Percentiles rank a stretch among this genome's conserved stretches.
These are phyloP conservation scores for Lophiotrema nucula DNA, from an alignment of 495 filamentous ascomycete genomes.

Conservation along the genomic window DNA sequence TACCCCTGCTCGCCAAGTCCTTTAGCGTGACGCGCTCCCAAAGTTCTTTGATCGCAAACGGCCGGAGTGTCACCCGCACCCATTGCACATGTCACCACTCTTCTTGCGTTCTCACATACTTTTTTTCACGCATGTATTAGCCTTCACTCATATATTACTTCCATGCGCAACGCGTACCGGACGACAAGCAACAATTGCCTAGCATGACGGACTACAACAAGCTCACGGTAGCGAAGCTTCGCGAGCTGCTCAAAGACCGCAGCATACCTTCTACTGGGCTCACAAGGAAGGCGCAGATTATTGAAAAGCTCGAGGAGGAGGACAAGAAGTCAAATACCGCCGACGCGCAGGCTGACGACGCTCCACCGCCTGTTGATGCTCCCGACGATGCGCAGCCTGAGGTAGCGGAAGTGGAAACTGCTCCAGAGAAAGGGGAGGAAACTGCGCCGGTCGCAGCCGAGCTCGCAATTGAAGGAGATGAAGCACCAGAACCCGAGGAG, in stretches of 20 bases:
- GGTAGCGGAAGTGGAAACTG: background rate
- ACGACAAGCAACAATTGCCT: too few relatives aligned
- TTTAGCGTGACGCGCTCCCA: too few relatives aligned
- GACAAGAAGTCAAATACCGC: constrained; percentile 33
- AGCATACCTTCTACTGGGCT: constrained; percentile 41
- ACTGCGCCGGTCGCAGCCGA: background rate
- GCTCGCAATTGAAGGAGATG: background rate
- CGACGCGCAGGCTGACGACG: constrained; percentile 3
- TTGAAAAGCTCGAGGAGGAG: constrained; percentile 39
- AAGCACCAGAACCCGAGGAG: background rate
- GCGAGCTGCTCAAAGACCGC: constrained; percentile 40
- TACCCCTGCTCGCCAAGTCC: too few relatives aligned
- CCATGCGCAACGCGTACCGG: too few relatives aligned
- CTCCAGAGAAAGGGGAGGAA: background rate
- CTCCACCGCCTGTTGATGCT: constrained; percentile 3
- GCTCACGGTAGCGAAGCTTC: constrained; percentile 40
- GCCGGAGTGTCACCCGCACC: too few relatives aligned
- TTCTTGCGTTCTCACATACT: too few relatives aligned
- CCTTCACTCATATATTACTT: too few relatives aligned
- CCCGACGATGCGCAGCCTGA: constrained; percentile 2
- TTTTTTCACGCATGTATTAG: too few relatives aligned
- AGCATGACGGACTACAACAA: constrained; percentile 41
- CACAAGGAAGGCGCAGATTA: constrained; percentile 41
- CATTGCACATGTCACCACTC: too few relatives aligned
- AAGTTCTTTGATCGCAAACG: too few relatives aligned